These are phyloP conservation scores for Stagonosporopsis rhizophila DNA, from an alignment of 2,329 filamentous ascomycete species.

Conservation along the genomic window DNA sequence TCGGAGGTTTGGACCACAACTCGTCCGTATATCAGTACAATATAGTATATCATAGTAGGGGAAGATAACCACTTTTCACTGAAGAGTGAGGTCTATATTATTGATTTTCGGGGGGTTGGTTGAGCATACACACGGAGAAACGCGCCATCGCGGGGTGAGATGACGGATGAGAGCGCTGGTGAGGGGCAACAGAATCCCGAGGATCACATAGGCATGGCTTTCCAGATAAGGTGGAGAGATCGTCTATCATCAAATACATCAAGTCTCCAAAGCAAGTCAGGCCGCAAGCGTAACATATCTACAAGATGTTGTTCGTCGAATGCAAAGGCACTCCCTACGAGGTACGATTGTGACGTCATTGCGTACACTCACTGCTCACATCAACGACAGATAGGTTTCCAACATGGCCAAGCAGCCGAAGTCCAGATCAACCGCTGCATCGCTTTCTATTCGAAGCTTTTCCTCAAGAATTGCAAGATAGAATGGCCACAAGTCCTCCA, in stretches of 20 bases:
- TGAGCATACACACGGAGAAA: no score
- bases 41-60: no score
- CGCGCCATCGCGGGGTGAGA: constrained; percentile 15
- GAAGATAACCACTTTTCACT: no score
- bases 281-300: background rate
- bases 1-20: no score
- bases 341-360: constrained; percentile 40
- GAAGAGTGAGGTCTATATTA: no score
- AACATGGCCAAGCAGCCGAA: constrained; percentile 54
- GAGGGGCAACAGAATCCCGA: constrained; percentile 17
- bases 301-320: constrained; percentile 49
- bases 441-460: constrained; percentile 57
- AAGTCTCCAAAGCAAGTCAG: no score
- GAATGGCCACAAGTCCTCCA: constrained; percentile 56
- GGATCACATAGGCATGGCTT: background rate
- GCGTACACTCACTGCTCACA: background rate
- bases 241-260: no score
- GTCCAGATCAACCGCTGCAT: constrained; percentile 54
- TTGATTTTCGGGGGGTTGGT: no score
- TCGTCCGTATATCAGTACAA: no score
- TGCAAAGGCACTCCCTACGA: constrained; percentile 55
- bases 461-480: constrained; percentile 56
- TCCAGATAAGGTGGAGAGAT: no score
- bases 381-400: constrained; percentile 54
- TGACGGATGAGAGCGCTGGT: constrained; percentile 31